phyloP scores from a whole-genome alignment of 2,329 filamentous ascomycete species.

The Aspergillus costaricaensis region DNA sequence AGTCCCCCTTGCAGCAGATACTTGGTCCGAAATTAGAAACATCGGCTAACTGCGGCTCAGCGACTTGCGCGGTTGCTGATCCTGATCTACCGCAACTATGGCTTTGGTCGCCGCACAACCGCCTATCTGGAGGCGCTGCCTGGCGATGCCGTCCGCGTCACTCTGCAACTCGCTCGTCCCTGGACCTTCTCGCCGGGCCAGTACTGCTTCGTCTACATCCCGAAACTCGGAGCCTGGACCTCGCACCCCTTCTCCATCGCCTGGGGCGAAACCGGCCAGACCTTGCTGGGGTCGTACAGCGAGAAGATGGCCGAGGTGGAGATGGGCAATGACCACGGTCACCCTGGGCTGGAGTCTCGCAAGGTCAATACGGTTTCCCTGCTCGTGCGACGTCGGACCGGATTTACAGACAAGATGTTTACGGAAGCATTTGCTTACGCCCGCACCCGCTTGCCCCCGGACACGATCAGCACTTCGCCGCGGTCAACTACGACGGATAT shows the following conservation, averaged over 20 bases:
- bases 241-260: conserved; percentile 77
- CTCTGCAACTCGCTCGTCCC: conserved; percentile 66
- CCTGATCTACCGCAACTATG: conserved; percentile 65
- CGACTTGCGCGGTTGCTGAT: conserved; percentile 63
- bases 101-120: conserved; percentile 57
- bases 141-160: conserved; percentile 69
- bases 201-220: conserved; percentile 72
- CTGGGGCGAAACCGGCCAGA: conserved; percentile 62
- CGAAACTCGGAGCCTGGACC: conserved; percentile 66
- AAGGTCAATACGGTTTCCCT: conserved; percentile 66
- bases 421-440: conserved; percentile 55
- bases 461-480: background rate
- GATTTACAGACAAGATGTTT: conserved; percentile 80
- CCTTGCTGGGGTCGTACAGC: background rate
- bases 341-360: conserved; percentile 30
- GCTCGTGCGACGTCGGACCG: conserved; percentile 80
- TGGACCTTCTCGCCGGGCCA: conserved; percentile 67
- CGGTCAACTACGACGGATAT: background rate
- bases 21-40: background rate
- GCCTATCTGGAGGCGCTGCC: conserved; percentile 68
- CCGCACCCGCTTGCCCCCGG: background rate
- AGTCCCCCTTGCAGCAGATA: background rate
- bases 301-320: conserved; percentile 28
- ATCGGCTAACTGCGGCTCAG: conserved; percentile 9
- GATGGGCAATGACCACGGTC: conserved; percentile 50